Conservation (phyloP, 352 stramenopile species). For the Globisporangium nunn region DNA sequence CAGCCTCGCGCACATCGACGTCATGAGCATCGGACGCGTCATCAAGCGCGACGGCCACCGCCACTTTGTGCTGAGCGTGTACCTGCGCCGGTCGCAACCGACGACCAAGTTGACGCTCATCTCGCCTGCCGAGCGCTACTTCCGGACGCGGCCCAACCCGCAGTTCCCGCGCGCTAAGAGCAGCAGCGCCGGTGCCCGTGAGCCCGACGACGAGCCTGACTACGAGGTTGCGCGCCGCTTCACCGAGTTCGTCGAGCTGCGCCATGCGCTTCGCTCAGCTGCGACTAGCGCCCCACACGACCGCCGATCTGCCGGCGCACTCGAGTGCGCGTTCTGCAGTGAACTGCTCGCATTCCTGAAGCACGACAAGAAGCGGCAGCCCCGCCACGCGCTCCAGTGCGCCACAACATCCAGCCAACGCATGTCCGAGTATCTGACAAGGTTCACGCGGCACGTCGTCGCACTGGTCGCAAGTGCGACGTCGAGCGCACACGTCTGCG, state of each 20-base stretch:
- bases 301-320: not conserved
- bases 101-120: conserved; percentile 1
- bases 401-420: not conserved
- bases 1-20: conserved; percentile 3
- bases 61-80: conserved; percentile 11
- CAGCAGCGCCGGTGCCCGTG: not conserved
- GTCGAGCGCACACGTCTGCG: not conserved
- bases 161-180: not conserved
- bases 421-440: not conserved
- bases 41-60: conserved; percentile 11
- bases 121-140: conserved; percentile 1
- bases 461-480: not conserved
- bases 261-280: not conserved
- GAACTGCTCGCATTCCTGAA: not conserved
- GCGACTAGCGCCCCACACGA: not conserved
- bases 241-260: conserved; percentile 32
- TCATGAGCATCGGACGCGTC: conserved; percentile 1
- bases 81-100: not conserved
- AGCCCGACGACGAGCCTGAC: conserved; percentile 22
- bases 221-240: conserved; percentile 50
- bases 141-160: not conserved
- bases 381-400: not conserved
- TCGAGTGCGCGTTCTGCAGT: not conserved
- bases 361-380: conserved; percentile 3
- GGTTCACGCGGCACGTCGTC: not conserved